Evolutionary conservation across 2,329 filamentous ascomycete genomes (phyloP), one percentile per base, ranked within the genome.

Genomic region (Alternaria ethzedia): DNA sequence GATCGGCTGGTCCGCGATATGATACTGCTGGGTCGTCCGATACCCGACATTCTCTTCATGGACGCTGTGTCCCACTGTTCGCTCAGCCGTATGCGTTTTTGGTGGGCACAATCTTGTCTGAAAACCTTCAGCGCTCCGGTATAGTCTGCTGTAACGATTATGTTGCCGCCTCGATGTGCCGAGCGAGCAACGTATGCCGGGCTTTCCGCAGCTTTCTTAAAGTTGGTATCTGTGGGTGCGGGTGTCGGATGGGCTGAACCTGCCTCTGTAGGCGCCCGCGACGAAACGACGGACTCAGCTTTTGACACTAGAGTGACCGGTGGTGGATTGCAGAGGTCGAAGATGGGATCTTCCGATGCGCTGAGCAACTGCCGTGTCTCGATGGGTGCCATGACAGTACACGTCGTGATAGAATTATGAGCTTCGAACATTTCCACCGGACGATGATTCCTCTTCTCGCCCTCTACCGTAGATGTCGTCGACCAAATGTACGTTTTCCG

Each of bases 241-340:
- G 71, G 71, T 20, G 75, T 81, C 30, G 70, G 72, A 51, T 65
- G 70, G 9, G 71, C 73, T 65, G 75, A 80, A 13, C 76, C 80
- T 28, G 73, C 80, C 57, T 85, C 80, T 2, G 82, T 84, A 2
- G 81, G 79, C 15, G 82, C 81, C 66, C 82, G 83, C 0, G 86
- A 86, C 2, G 85, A 86, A 6, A 80, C 77, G 54, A 81, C 76
- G 15, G 86, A 86, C 72, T 96, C 92, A 20, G 90, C 88, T 25
- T 90, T 86, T 68, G 91, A 94, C 65, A 94, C 85, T 17, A 98
- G 84, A 7, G 89, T 94, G 15, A 98, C 89, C 0, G 95, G 94
- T 0, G 95, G 96, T 6, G 96, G 96, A 71, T 98, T 98, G 84
- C 96, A 98, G 1, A 98, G 85, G 72, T 97, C 94, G 78, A 94